Base-by-base conservation (phyloP, 2,329 filamentous ascomycete genomes). In the Albophoma yamanashiensis region DNA sequence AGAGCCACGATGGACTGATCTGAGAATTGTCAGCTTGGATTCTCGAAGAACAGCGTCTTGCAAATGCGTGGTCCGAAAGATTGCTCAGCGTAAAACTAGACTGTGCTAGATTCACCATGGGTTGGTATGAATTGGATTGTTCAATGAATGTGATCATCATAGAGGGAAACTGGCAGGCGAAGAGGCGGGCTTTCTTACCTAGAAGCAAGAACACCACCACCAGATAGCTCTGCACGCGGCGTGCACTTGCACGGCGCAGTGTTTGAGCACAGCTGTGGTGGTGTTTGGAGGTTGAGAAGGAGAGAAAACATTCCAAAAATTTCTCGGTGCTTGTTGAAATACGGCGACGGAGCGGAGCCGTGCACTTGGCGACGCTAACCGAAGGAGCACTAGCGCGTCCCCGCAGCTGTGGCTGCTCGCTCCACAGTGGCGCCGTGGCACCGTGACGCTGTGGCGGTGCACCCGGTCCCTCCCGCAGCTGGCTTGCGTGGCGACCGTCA, bases 111-210 rank as follows among this genome's bases (percentile, higher is more conserved):
- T 72, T 83, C 81, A 82, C 82, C 82, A 85, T 78, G 74, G 71
- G 71, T 68, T 76, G 73, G 81, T 85, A 80, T 79, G 81, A 79
- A 75, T 84, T 85, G 82, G 82, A 85, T 84, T 84, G 81, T 83
- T 84, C 80, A 73, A 74, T 71, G 66, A 65, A 65, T 62, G 57
- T 67, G 59, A 65, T 72, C 73, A 75, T 75, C 73, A 72, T 61
- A 63, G 64, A 69, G 59, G 63, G 57, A 25, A 58, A 62, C 58
- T 56, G 57, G 60, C 14, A 64, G 62, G 59, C 15, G 36, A 15
- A 27, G 39, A 42, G 22, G 25, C 12, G 31, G 22, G 42, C 15
- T 15, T 40, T 55, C 62, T 61, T 64, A 64, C 62, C 62, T 53
- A 43, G 27, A 43, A 40, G 14, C 55, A 52, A n/a, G 17, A 12